phyloP scores from a whole-genome alignment of 2,329 filamentous ascomycete species.

The Trichoderma semiorbis region DNA sequence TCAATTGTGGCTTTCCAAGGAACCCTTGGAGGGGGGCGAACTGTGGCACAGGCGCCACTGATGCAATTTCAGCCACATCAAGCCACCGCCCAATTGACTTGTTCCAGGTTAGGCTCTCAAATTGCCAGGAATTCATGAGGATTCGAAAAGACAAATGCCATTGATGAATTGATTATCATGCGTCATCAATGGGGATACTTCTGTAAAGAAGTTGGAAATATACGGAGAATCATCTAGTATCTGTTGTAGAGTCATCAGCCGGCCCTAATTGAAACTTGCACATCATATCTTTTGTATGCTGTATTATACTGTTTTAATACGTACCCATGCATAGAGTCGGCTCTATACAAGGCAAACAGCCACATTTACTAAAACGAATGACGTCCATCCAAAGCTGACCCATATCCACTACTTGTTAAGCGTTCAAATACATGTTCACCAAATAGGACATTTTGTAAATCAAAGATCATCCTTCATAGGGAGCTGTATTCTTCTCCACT shows the following conservation, averaged over 20 bases:
- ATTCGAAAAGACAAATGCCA: neutral
- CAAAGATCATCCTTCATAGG: neutral
- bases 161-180: neutral
- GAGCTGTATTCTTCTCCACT: neutral
- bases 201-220: too few relatives aligned
- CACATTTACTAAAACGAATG: neutral
- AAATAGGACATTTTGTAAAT: neutral
- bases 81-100: neutral
- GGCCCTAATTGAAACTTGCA: neutral
- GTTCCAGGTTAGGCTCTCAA: neutral
- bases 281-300: neutral
- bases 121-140: neutral
- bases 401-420: neutral
- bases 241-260: too few relatives aligned
- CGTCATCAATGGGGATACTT: neutral
- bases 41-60: neutral
- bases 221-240: too few relatives aligned
- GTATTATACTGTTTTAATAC: neutral
- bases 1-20: conserved; percentile 10
- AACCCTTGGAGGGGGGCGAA: neutral
- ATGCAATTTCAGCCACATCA: neutral
- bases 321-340: neutral
- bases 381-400: neutral
- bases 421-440: neutral
- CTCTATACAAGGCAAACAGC: neutral